Evolutionary conservation across 495 filamentous ascomycete genomes (phyloP).

Genomic region (Tuber indicum): DNA sequence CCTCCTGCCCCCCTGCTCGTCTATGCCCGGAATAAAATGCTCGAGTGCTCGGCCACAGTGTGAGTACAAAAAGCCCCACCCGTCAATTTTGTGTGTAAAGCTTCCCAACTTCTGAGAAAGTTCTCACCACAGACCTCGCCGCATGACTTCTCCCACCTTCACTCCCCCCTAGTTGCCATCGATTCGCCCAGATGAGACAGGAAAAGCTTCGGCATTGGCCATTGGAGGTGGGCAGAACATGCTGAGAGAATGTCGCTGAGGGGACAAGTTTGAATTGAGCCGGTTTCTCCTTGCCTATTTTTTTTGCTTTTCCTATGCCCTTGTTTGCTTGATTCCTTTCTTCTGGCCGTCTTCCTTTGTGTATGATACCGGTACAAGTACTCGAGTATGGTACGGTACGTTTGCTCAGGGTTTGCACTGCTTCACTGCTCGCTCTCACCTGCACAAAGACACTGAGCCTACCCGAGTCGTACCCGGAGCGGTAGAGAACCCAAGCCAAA

Average conservation of each 20-base stretch:
- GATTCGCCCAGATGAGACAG: not conserved
- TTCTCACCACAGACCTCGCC: not conserved
- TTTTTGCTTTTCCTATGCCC: not conserved
- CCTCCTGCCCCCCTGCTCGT: not conserved
- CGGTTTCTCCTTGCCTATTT: not conserved
- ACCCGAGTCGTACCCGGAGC: not conserved
- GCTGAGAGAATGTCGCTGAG: not conserved
- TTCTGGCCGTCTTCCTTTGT: not conserved
- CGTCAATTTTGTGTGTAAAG: not conserved
- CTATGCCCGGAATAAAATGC: not conserved
- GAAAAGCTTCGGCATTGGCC: not conserved
- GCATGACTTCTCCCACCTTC: not conserved
- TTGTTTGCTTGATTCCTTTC: not conserved
- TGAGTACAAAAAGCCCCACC: not conserved
- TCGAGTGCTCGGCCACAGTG: not conserved
- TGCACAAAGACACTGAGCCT: not conserved
- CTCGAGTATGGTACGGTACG: not conserved
- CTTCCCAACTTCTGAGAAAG: constrained; percentile 1
- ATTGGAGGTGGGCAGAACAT: not conserved
- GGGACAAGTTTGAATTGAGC: not conserved
- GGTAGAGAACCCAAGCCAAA: not conserved
- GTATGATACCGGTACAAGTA: not conserved
- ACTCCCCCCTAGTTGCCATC: not conserved
- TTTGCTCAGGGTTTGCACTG: not conserved
- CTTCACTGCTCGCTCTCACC: not conserved